Conservation (phyloP, 2,329 filamentous ascomycete genomes). For the Fragosphaeria purpurea region DNA sequence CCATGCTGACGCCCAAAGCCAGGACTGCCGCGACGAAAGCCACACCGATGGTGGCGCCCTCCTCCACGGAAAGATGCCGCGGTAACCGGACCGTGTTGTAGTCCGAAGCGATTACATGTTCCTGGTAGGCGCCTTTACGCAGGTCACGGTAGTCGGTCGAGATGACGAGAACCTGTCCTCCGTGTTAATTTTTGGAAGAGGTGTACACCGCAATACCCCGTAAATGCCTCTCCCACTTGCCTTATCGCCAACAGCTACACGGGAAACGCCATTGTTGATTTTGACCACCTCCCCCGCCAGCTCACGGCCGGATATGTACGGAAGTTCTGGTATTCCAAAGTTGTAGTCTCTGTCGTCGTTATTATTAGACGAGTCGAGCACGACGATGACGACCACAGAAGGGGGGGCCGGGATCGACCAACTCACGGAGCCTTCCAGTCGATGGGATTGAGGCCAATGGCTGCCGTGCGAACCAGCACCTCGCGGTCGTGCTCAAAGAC, state of each 20-base stretch:
- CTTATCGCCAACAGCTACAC: conserved; percentile 46
- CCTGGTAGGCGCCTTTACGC: conserved; percentile 61
- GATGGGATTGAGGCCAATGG: conserved; percentile 65
- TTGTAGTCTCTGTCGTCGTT: conserved; percentile 49
- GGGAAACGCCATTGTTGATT: conserved; percentile 28
- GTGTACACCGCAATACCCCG: not conserved
- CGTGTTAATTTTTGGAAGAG: not conserved
- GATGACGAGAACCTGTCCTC: conserved; percentile 45
- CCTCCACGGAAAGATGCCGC: conserved; percentile 36
- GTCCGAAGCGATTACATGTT: conserved; percentile 55
- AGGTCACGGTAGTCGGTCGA: conserved; percentile 67
- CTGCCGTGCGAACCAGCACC: conserved; percentile 51
- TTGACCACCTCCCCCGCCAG: conserved; percentile 54
- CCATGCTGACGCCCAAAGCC: conserved; percentile 58
- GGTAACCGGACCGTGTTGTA: conserved; percentile 58
- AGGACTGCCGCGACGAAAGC: conserved; percentile 61
- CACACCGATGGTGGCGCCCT: conserved; percentile 56
- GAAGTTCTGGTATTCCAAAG: conserved; percentile 57
- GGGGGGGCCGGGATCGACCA: not conserved
- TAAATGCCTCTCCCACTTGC: conserved; percentile 19
- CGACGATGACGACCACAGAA: too few relatives aligned
- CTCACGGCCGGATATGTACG: conserved; percentile 61
- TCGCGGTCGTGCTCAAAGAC: conserved; percentile 27
- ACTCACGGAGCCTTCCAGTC: conserved; percentile 65
- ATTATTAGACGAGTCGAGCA: not conserved